A percentile compares a stretch with the other conserved stretches of the same genome.
Conservation (phyloP, 2,329 filamentous ascomycete genomes). For the Phialophora tarda region DNA sequence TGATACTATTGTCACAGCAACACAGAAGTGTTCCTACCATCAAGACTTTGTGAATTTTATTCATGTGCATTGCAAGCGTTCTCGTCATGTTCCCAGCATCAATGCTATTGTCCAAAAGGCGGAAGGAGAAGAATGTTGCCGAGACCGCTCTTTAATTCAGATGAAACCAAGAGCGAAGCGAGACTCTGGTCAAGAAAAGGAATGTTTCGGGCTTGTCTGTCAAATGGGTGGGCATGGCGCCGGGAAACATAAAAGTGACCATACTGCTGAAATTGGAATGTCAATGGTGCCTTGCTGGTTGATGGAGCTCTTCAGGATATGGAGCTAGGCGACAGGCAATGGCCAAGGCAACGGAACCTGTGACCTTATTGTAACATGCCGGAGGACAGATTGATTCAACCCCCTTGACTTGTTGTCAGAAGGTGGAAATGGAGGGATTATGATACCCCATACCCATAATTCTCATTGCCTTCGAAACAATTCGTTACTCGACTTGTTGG, state of each 20-base stretch:
- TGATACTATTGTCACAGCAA: slow-evolving; percentile 23
- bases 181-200: not conserved
- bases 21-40: slow-evolving; percentile 26
- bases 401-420: slow-evolving; percentile 1
- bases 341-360: slow-evolving; percentile 5
- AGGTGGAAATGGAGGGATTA: slow-evolving; percentile 8
- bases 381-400: slow-evolving; percentile 7
- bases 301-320: slow-evolving; percentile 5
- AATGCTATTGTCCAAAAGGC: slow-evolving; percentile 19
- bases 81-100: slow-evolving; percentile 23
- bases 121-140: slow-evolving; percentile 21
- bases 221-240: not conserved
- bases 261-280: slow-evolving; percentile 3
- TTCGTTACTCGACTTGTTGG: not conserved
- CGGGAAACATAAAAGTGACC: slow-evolving; percentile 11
- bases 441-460: slow-evolving; percentile 2
- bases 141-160: slow-evolving; percentile 26
- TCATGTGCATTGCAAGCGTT: slow-evolving; percentile 35
- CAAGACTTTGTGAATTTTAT: slow-evolving; percentile 25
- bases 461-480: slow-evolving; percentile 5
- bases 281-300: slow-evolving; percentile 1
- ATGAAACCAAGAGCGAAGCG: slow-evolving; percentile 3
- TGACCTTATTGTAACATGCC: slow-evolving; percentile 10
- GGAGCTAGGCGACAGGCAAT: not conserved
- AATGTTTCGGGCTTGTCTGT: slow-evolving; percentile 12